A percentile compares a stretch with the other conserved stretches of the same genome.
phyloP scores from a whole-genome alignment of 2,329 filamentous ascomycete genomes.

The Colletotrichum echinochloae region DNA sequence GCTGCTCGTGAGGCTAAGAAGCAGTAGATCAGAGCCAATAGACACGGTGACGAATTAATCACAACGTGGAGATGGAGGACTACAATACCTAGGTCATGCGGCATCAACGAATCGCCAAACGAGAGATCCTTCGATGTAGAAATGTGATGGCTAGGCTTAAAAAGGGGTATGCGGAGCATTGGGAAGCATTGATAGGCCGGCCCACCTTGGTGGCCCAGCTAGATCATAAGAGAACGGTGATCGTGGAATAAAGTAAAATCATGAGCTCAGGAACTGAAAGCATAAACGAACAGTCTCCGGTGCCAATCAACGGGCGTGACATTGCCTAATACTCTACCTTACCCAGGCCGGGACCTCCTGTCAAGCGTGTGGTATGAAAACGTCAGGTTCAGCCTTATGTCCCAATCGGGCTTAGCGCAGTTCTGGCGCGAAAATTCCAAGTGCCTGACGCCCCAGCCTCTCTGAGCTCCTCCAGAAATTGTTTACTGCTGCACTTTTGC shows the following conservation, averaged over 20 bases:
- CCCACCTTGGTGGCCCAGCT: background rate
- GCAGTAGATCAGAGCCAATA: constrained; percentile 39
- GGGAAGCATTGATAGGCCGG: too few species aligned
- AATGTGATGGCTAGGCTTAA: background rate
- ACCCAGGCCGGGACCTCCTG: background rate
- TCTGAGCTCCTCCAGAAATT: constrained; percentile 48
- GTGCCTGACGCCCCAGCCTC: constrained; percentile 49
- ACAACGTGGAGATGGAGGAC: background rate
- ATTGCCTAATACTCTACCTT: background rate
- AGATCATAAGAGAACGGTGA: background rate
- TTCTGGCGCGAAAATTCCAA: constrained; percentile 53
- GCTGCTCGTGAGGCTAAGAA: constrained; percentile 85
- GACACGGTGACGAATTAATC: background rate
- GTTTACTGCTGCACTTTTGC: constrained; percentile 45
- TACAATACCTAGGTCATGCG: background rate
- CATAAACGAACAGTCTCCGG: background rate
- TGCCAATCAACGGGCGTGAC: background rate
- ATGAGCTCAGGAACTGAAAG: background rate
- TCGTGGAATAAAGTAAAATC: background rate
- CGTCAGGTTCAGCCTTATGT: constrained; percentile 48
- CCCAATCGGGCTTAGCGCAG: constrained; percentile 51
- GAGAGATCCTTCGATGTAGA: too few species aligned
- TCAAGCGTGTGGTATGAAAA: constrained; percentile 5
- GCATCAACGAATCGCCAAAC: too few species aligned
- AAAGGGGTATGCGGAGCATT: too few species aligned